Evolutionary conservation across 2,329 filamentous ascomycete genomes (phyloP).

Genomic region (Diaporthe sp.): DNA sequence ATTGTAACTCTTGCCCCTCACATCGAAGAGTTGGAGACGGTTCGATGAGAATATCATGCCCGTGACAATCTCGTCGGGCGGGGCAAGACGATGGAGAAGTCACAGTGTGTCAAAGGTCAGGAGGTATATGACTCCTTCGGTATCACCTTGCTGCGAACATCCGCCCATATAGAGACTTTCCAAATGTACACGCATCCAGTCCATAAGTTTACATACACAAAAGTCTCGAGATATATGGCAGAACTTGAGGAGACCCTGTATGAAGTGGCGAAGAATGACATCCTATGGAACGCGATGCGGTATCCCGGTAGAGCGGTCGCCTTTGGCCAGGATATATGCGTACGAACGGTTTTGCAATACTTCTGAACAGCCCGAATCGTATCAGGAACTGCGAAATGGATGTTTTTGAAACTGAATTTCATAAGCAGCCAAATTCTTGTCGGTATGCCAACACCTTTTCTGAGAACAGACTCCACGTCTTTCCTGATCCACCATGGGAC

Average conservation of each 20-base stretch:
- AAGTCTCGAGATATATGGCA: background rate
- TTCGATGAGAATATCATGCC: background rate
- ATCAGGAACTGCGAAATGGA: background rate
- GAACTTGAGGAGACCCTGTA: background rate
- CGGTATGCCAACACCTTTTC: background rate
- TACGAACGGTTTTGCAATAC: background rate
- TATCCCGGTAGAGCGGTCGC: background rate
- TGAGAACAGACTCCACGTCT: background rate
- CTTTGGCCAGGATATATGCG: background rate
- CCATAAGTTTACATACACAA: background rate
- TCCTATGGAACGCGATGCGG: background rate
- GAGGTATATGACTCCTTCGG: background rate
- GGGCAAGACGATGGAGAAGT: background rate
- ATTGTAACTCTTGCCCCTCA: no score
- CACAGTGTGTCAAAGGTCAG: background rate
- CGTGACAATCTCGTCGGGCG: background rate
- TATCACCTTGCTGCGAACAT: background rate
- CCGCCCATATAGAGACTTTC: background rate
- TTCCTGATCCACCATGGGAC: background rate
- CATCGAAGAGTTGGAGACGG: accelerated
- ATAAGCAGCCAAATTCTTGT: background rate
- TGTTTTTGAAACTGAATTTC: background rate
- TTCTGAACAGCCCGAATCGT: background rate
- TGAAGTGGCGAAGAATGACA: background rate
- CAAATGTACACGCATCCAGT: background rate